phyloP scores from a whole-genome alignment of 768 basidiomycete genomes.

The Boletus patriciae region DNA sequence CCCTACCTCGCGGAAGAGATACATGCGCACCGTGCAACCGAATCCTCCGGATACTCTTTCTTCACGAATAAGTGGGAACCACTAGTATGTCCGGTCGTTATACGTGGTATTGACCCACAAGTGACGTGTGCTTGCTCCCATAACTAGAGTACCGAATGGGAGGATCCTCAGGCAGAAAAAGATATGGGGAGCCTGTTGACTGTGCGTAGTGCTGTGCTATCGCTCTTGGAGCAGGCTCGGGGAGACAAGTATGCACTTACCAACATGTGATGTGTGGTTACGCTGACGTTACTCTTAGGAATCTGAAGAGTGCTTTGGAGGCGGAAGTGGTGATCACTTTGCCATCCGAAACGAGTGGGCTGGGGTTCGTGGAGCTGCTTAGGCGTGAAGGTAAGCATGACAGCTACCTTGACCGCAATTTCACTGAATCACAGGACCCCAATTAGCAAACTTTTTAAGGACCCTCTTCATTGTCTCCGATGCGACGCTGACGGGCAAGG shows the following conservation, averaged over 20 bases:
- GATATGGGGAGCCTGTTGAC: conserved; percentile 66
- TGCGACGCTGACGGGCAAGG: conserved; percentile 51
- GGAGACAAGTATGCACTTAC: conserved; percentile 57
- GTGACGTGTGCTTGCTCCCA: background rate
- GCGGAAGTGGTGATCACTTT: conserved; percentile 68
- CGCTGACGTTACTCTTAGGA: conserved; percentile 40
- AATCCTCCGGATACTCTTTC: conserved; percentile 47
- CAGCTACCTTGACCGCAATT: too few species aligned
- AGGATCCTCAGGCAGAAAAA: conserved; percentile 50
- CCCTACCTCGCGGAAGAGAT: conserved; percentile 94
- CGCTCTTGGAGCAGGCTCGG: conserved; percentile 75
- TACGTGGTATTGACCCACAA: too few species aligned
- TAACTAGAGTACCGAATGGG: conserved; percentile 59
- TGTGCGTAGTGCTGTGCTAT: conserved; percentile 60
- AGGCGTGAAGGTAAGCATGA: conserved; percentile 42
- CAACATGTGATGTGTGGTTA: background rate
- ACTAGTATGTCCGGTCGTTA: conserved; percentile 47
- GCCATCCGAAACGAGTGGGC: conserved; percentile 35
- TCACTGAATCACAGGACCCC: background rate
- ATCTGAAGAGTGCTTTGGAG: conserved; percentile 74
- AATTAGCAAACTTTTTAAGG: conserved; percentile 61
- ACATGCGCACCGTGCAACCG: conserved; percentile 36
- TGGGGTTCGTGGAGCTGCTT: conserved; percentile 38
- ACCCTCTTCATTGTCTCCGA: conserved; percentile 83
- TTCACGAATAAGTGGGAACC: conserved; percentile 70